These are phyloP conservation scores for Clavispora vitiphila DNA, from an alignment of 805 yeast genomes.

Conservation along the genomic window DNA sequence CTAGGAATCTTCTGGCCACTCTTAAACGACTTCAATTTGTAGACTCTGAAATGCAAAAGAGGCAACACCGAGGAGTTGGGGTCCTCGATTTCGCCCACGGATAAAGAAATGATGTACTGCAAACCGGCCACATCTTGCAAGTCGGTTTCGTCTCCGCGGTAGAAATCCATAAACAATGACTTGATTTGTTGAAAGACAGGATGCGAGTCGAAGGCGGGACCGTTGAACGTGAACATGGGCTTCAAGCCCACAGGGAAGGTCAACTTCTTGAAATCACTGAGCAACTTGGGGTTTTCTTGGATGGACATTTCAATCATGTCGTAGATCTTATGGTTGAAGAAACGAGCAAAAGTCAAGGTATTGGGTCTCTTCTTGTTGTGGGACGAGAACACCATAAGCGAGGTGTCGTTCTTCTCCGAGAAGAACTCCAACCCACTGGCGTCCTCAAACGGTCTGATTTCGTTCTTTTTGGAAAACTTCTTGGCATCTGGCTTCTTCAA, in stretches of 20 bases:
- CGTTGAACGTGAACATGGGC: constrained; percentile 92
- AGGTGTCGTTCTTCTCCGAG: constrained; percentile 89
- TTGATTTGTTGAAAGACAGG: constrained; percentile 82
- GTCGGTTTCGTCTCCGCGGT: constrained; percentile 75
- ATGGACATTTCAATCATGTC: constrained; percentile 91
- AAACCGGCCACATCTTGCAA: constrained; percentile 92
- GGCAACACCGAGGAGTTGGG: constrained; percentile 72
- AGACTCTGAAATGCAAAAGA: constrained; percentile 82
- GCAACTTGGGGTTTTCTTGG: constrained; percentile 58
- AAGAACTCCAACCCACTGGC: constrained; percentile 80
- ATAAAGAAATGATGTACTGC: constrained; percentile 81
- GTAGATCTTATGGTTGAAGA: constrained; percentile 83
- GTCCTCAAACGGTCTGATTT: constrained; percentile 90
- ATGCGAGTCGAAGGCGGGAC: constrained; percentile 84
- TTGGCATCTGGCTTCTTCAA: constrained; percentile 87
- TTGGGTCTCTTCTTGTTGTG: constrained; percentile 91
- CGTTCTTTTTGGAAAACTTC: constrained; percentile 84
- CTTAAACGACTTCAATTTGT: constrained; percentile 72
- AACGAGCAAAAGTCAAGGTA: constrained; percentile 80
- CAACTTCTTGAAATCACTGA: constrained; percentile 71
- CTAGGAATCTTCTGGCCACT: constrained; percentile 89
- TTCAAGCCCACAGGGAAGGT: constrained; percentile 87
- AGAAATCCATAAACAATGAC: constrained; percentile 86
- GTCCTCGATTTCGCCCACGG: constrained; percentile 72
- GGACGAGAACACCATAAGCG: constrained; percentile 73